A percentile compares a stretch with the other conserved stretches of the same genome.
Conservation (phyloP, 139 green algal genomes). For the Chlamydomonas urium region DNA sequence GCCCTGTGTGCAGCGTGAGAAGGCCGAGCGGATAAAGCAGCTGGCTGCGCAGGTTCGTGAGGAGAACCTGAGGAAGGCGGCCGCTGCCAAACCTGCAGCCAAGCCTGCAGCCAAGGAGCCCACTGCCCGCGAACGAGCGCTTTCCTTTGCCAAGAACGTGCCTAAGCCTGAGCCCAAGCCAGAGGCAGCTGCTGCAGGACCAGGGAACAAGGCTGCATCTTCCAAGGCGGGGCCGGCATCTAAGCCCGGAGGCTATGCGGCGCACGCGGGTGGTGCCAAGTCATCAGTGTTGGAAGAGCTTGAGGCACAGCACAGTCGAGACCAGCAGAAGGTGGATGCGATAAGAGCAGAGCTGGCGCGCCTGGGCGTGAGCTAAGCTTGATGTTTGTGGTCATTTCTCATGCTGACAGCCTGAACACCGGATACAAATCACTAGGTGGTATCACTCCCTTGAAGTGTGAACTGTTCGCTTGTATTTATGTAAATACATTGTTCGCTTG, state of each 20-base stretch:
- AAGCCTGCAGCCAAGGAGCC: conserved; percentile 14
- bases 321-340: conserved; percentile 45
- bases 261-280: background rate
- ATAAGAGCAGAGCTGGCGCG: conserved; percentile 52
- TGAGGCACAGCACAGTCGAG: conserved; percentile 45
- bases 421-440: background rate
- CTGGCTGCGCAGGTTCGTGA: conserved; percentile 41
- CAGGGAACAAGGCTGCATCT: background rate
- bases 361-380: too few relatives aligned
- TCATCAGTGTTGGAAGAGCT: conserved; percentile 32
- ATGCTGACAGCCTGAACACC: background rate
- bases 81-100: background rate
- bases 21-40: conserved; percentile 49
- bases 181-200: background rate
- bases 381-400: too few relatives aligned
- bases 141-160: conserved; percentile 47
- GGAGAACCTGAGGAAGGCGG: conserved; percentile 28
- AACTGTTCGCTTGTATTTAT: background rate
- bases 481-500: background rate
- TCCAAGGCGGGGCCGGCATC: background rate
- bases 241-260: background rate
- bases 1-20: conserved; percentile 43
- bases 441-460: background rate
- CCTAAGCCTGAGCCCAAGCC: conserved; percentile 35
- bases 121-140: conserved; percentile 27